These are phyloP conservation scores for Candida maris DNA, from an alignment of 805 yeast genomes.

Conservation along the genomic window DNA sequence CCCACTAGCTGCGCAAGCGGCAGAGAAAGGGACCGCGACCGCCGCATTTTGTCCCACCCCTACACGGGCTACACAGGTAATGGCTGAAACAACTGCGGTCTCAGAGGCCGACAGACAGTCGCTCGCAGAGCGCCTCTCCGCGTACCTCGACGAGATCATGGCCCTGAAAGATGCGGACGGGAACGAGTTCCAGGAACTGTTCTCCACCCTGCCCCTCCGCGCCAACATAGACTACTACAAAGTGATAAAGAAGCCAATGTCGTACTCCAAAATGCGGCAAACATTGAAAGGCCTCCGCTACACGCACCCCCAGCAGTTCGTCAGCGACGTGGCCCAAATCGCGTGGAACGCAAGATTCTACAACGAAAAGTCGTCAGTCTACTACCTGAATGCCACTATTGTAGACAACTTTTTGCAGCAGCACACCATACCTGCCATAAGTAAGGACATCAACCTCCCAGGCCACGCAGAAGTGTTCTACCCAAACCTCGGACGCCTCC, in stretches of 20 bases:
- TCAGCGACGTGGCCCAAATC: conserved; percentile 77
- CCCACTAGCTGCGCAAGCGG: no score
- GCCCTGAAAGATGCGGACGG: conserved; percentile 27
- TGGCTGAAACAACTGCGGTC: no score
- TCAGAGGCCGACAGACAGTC: conserved; percentile 18
- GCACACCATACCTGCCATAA: conserved; percentile 46
- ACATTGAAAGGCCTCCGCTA: conserved; percentile 54
- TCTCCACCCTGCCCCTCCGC: conserved; percentile 73
- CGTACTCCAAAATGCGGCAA: conserved; percentile 67
- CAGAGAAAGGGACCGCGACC: no score
- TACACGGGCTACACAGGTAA: no score
- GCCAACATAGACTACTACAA: conserved; percentile 75
- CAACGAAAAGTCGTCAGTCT: conserved; percentile 65
- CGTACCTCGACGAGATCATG: conserved; percentile 20
- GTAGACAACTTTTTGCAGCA: conserved; percentile 50
- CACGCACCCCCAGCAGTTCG: conserved; percentile 59
- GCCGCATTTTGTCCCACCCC: no score
- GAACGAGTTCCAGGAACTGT: conserved; percentile 34
- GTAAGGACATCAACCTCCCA: conserved; percentile 35
- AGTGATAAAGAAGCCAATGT: conserved; percentile 74
- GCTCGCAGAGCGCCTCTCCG: conserved; percentile 16
- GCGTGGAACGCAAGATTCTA: conserved; percentile 88
- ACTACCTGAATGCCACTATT: conserved; percentile 64
- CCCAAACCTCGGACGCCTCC: conserved; percentile 70
- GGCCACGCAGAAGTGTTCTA: conserved; percentile 39